A percentile compares a stretch with the other conserved stretches of the same genome.
phyloP scores from a whole-genome alignment of 352 stramenopile genomes.

The Pythium monospermum region DNA sequence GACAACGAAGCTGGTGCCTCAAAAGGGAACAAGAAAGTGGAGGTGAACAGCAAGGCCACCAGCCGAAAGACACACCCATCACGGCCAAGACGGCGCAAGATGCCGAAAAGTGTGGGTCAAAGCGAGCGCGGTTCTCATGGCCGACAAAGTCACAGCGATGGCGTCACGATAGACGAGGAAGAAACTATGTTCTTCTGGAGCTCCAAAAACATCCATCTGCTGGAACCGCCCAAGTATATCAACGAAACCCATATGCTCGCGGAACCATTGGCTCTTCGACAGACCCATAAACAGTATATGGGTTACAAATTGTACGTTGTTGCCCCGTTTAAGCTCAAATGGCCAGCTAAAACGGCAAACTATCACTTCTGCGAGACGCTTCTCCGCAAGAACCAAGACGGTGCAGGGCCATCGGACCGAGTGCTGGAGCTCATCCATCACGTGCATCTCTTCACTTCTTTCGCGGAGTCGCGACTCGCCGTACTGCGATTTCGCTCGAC shows the following conservation, averaged over 20 bases:
- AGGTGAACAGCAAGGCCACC: too few relatives aligned
- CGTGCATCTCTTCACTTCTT: conserved; percentile 2
- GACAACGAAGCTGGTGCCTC: too few relatives aligned
- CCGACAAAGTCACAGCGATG: background rate
- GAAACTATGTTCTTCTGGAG: background rate
- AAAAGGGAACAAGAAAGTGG: too few relatives aligned
- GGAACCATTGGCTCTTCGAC: background rate
- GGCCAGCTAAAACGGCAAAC: background rate
- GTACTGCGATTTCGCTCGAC: conserved; percentile 1
- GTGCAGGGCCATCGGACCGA: background rate
- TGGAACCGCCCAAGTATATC: background rate
- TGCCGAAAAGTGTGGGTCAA: background rate
- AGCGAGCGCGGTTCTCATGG: background rate
- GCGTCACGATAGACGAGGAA: background rate
- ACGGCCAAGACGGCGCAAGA: too few relatives aligned
- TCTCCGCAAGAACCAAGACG: background rate
- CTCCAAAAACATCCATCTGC: background rate
- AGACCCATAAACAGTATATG: conserved; percentile 4
- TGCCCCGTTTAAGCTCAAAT: conserved; percentile 2
- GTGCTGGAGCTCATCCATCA: background rate
- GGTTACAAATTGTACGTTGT: conserved; percentile 3
- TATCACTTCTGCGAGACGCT: conserved; percentile 9
- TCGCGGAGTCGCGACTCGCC: background rate
- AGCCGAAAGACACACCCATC: too few relatives aligned
- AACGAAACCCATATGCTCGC: background rate